Evolutionary conservation across 2,329 filamentous ascomycete species (phyloP).

Genomic region (Calonectria pseudoreteaudii): DNA sequence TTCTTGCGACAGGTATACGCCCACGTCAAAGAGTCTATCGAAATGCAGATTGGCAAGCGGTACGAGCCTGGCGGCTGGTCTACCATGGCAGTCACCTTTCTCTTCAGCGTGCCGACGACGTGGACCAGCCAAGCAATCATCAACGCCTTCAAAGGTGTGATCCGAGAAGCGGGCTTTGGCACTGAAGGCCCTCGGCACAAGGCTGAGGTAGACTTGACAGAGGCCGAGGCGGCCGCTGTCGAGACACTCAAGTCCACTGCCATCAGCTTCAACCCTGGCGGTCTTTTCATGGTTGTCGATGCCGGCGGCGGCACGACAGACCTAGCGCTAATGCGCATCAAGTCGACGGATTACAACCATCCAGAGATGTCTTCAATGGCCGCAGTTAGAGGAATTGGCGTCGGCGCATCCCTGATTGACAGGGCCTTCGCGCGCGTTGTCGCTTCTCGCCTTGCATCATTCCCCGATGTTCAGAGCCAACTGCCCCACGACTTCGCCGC

Average conservation of each 20-base stretch:
- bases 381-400: conserved; percentile 57
- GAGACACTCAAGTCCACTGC: conserved; percentile 58
- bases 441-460: conserved; percentile 49
- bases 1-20: conserved; percentile 62
- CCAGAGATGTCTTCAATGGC: conserved; percentile 50
- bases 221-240: conserved; percentile 61
- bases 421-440: conserved; percentile 55
- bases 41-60: conserved; percentile 51
- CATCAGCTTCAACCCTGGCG: conserved; percentile 50
- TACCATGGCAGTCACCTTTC: conserved; percentile 61
- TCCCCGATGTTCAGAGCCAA: conserved; percentile 51
- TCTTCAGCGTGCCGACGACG: conserved; percentile 69
- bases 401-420: conserved; percentile 60
- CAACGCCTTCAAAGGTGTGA: conserved; percentile 62
- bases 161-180: conserved; percentile 62
- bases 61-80: conserved; percentile 53
- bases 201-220: conserved; percentile 58
- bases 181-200: conserved; percentile 51
- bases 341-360: conserved; percentile 39
- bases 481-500: conserved; percentile 52
- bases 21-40: conserved; percentile 60
- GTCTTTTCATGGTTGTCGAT: conserved; percentile 58
- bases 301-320: conserved; percentile 62
- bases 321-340: conserved; percentile 57
- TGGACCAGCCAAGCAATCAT: conserved; percentile 64